phyloP scores from a whole-genome alignment of 148 eudicot genomes.

The Amaranthus hypochondriacus region DNA sequence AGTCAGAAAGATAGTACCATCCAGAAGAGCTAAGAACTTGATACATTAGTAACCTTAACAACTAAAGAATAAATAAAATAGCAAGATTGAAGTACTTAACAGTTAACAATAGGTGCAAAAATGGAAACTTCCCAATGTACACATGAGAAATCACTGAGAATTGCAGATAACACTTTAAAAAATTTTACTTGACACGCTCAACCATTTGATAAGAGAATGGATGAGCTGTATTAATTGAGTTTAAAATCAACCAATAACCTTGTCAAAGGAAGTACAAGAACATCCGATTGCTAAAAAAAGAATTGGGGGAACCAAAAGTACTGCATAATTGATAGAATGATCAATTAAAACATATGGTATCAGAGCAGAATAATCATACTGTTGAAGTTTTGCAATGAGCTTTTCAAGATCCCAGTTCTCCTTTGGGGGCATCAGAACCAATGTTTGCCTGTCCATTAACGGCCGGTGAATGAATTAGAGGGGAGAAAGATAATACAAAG shows the following conservation, averaged over 20 bases:
- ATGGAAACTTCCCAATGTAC: background rate
- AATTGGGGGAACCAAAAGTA: background rate
- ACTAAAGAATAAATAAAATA: background rate
- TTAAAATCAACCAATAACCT: background rate
- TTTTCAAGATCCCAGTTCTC: slow-evolving; percentile 96
- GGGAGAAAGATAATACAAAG: background rate
- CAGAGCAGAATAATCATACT: slow-evolving; percentile 46
- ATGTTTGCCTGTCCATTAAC: slow-evolving; percentile 71
- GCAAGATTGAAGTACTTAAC: background rate
- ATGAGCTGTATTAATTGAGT: background rate
- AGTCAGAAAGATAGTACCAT: slow-evolving; percentile 1
- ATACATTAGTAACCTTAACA: background rate
- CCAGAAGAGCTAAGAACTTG: background rate
- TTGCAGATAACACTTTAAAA: background rate
- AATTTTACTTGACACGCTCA: background rate
- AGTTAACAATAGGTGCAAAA: background rate
- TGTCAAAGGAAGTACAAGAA: background rate
- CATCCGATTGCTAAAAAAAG: background rate
- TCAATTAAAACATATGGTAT: background rate
- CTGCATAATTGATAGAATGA: slow-evolving; percentile 2
- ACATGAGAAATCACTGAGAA: background rate
- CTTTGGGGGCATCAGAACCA: slow-evolving; percentile 79
- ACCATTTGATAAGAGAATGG: slow-evolving; percentile 1
- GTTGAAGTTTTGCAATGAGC: slow-evolving; percentile 84
- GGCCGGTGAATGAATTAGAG: slow-evolving; percentile 6